phyloP scores from a whole-genome alignment of 1,284 basidiomycete genomes.

The Rugosomyces carneus region DNA sequence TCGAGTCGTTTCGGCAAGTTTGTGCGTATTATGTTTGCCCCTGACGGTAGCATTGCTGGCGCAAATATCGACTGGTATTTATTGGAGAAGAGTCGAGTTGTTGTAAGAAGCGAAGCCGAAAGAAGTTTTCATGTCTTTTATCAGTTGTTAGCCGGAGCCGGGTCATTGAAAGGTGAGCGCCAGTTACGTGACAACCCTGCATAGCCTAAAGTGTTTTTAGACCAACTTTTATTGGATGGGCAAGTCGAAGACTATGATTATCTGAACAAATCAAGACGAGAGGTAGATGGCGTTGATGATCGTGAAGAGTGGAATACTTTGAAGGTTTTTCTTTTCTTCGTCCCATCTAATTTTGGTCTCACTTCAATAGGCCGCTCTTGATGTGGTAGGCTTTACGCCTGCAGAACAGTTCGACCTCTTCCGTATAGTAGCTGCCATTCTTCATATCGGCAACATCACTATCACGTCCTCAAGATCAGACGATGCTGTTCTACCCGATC shows the following conservation, averaged over 20 bases:
- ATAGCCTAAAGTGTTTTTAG: conserved; percentile 32
- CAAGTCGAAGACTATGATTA: conserved; percentile 85
- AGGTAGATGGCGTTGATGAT: conserved; percentile 96
- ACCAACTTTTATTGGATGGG: conserved; percentile 72
- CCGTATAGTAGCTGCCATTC: conserved; percentile 87
- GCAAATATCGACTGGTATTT: conserved; percentile 99
- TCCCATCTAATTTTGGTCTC: neutral
- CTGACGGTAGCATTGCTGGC: conserved; percentile 92
- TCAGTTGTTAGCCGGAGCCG: conserved; percentile 72
- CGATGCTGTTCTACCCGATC: conserved; percentile 82
- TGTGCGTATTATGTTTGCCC: conserved; percentile 92
- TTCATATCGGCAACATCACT: conserved; percentile 93
- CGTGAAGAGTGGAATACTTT: conserved; percentile 82
- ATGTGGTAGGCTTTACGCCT: conserved; percentile 81
- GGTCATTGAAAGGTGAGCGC: conserved; percentile 53
- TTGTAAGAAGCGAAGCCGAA: conserved; percentile 83
- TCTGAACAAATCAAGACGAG: conserved; percentile 82
- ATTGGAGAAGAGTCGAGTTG: conserved; percentile 95
- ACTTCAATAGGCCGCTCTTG: conserved; percentile 59
- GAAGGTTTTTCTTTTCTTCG: conserved; percentile 41
- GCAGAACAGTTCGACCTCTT: conserved; percentile 91
- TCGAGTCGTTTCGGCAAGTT: conserved; percentile 99
- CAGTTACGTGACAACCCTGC: neutral
- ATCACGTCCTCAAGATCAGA: conserved; percentile 81
- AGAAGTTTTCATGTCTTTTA: conserved; percentile 98